phyloP scores from a whole-genome alignment of 257 asterid genomes.

The Nicotiana paniculata region DNA sequence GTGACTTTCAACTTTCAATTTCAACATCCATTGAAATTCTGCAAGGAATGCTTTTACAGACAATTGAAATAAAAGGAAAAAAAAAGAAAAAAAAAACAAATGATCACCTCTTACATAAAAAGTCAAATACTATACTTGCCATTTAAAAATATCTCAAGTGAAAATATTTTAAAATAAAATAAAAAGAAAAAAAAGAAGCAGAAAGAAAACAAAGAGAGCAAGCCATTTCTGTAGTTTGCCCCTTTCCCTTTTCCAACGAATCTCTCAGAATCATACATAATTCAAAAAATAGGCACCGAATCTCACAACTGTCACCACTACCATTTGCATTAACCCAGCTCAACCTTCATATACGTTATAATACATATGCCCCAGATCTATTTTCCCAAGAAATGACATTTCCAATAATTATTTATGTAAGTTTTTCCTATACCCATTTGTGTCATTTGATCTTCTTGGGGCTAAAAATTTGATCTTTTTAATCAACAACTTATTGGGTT shows the following conservation, averaged over 20 bases:
- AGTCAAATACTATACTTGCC: too few species aligned
- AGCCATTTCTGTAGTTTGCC: conserved; percentile 9
- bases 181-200: not conserved
- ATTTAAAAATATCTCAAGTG: not conserved
- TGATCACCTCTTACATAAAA: too few species aligned
- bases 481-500: conserved; percentile 8
- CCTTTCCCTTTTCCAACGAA: not conserved
- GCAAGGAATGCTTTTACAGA: too few species aligned
- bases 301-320: conserved; percentile 50
- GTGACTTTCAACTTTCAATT: too few species aligned
- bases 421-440: not conserved
- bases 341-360: not conserved
- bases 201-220: not conserved
- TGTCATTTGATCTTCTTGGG: not conserved
- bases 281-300: conserved; percentile 7
- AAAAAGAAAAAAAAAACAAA: too few species aligned
- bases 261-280: not conserved
- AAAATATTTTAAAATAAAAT: too few species aligned
- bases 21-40: too few species aligned
- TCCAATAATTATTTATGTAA: conserved; percentile 14
- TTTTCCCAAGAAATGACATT: not conserved
- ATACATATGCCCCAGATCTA: conserved; percentile 14
- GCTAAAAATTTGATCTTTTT: conserved; percentile 1
- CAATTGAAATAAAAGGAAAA: too few species aligned
- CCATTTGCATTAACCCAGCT: conserved; percentile 8